phyloP scores from a whole-genome alignment of 2,329 filamentous ascomycete species.

The Fonsecaea pedrosoi region DNA sequence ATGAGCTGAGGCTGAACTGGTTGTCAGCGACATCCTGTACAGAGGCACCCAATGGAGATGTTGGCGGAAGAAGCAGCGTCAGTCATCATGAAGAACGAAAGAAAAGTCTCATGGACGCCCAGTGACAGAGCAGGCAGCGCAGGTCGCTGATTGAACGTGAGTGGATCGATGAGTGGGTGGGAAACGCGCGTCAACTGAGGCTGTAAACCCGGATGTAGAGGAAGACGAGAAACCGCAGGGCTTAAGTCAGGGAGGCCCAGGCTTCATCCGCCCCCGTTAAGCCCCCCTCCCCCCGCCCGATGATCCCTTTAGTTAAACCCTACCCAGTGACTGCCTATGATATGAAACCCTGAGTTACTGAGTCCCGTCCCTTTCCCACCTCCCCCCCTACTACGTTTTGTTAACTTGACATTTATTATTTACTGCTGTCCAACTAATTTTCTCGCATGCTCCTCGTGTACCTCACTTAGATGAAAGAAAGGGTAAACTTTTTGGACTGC shows the following conservation, averaged over 20 bases:
- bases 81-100: constrained; percentile 8
- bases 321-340: background rate
- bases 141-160: background rate
- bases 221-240: background rate
- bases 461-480: background rate
- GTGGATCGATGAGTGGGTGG: constrained; percentile 10
- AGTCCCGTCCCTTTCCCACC: background rate
- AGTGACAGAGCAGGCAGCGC: background rate
- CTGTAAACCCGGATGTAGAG: constrained; percentile 2
- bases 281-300: background rate
- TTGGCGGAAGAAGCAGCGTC: constrained; percentile 1
- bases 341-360: background rate
- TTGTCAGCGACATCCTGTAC: constrained; percentile 30
- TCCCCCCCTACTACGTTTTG: background rate
- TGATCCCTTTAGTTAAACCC: constrained; percentile 1
- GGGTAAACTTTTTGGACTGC: constrained; percentile 18
- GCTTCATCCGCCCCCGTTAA: background rate
- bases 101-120: background rate
- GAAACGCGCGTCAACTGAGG: constrained; percentile 30
- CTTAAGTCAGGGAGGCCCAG: background rate
- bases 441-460: constrained; percentile 20
- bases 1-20: constrained; percentile 13
- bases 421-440: constrained; percentile 19
- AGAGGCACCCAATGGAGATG: background rate
- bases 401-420: constrained; percentile 1